Evolutionary conservation across 441 rosid genomes (phyloP), one percentile per base, ranked within the genome.

Genomic region (Pelargonium citronellum): DNA sequence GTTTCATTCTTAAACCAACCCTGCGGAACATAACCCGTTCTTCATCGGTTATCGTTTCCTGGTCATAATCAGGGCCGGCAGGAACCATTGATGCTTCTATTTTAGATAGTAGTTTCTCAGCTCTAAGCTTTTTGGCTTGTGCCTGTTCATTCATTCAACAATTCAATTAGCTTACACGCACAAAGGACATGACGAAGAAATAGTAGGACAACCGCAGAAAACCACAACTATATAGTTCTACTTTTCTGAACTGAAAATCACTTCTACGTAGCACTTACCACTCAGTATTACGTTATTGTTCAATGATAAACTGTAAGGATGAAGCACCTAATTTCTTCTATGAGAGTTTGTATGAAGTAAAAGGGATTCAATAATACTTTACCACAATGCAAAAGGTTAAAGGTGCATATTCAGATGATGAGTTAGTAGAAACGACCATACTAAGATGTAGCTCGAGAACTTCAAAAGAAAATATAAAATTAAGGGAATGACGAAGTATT

Each of bases 21-120:
- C 87, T 87, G 60, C 94, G 89, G 72, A 90, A 89, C 97, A 91
- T 84, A 53, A 82, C 82, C 51, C 90, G 80, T 78, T 94, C 99
- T 87, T 94, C 99, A 63, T 91, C 96, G 8, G 96, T 87, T 78
- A 94, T 85, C 67, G 91, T 90, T 82, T 94, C 99, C 81, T 90
- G 97, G 82, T 94, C 99, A 77, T 82, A 89, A 85, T 94, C 99
- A 79, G 99, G 99, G 79, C 90, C 91, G 70, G 87, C 84, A 60
- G 99, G 95, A 80, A 94, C 55, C 97, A 90, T 89, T n/a, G 96
- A 84, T 60, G 90, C 85, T 83, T 94, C 99, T 83, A 94, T 82
- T 80, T 94, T 94, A 60, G 95, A 79, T 74, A 94, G 75, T 47
- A 94, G 81, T 79, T 71, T 84, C 83, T 91, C 97, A 73, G 99